Evolutionary conservation across 2,329 filamentous ascomycete species (phyloP).

Genomic region (Dothideomycetes sp.): DNA sequence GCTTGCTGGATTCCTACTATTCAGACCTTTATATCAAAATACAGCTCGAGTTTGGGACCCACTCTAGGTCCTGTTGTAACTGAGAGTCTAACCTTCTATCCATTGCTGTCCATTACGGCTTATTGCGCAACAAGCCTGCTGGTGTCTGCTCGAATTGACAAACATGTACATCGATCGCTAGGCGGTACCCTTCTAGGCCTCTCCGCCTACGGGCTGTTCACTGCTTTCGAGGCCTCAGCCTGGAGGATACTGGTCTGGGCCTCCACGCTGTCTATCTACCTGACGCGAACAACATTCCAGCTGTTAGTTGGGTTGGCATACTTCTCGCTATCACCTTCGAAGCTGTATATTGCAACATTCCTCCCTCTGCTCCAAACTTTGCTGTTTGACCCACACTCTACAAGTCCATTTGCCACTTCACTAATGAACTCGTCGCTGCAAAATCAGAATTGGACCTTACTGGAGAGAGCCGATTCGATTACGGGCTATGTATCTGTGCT

Average conservation of each 20-base stretch:
- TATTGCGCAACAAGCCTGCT: slow-evolving; percentile 23
- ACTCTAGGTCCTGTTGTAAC: slow-evolving; percentile 64
- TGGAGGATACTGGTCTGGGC: slow-evolving; percentile 2
- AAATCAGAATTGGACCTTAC: slow-evolving; percentile 57
- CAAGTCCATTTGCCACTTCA: slow-evolving; percentile 47
- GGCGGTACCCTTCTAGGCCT: slow-evolving; percentile 46
- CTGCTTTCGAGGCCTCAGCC: slow-evolving; percentile 30
- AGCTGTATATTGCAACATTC: slow-evolving; percentile 52
- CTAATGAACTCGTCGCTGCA: slow-evolving; percentile 55
- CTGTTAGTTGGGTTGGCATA: slow-evolving; percentile 55
- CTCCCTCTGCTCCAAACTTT: slow-evolving; percentile 64
- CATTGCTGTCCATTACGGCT: slow-evolving; percentile 28
- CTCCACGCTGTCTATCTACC: slow-evolving; percentile 35
- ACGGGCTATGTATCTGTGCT: slow-evolving; percentile 91
- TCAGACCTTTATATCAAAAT: slow-evolving; percentile 59
- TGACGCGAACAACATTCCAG: slow-evolving; percentile 64
- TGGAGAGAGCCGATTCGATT: slow-evolving; percentile 73
- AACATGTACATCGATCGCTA: slow-evolving; percentile 7
- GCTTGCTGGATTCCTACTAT: slow-evolving; percentile 64
- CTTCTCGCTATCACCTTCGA: slow-evolving; percentile 56
- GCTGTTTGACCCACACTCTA: slow-evolving; percentile 63
- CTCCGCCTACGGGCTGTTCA: slow-evolving; percentile 51
- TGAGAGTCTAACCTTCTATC: slow-evolving; percentile 60
- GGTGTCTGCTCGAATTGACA: slow-evolving; percentile 5
- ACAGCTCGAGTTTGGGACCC: slow-evolving; percentile 56